A percentile compares a stretch with the other conserved stretches of the same genome.
Evolutionary conservation across 2,329 filamentous ascomycete species (phyloP).

Genomic region (Bimuria novae-zelandiae): DNA sequence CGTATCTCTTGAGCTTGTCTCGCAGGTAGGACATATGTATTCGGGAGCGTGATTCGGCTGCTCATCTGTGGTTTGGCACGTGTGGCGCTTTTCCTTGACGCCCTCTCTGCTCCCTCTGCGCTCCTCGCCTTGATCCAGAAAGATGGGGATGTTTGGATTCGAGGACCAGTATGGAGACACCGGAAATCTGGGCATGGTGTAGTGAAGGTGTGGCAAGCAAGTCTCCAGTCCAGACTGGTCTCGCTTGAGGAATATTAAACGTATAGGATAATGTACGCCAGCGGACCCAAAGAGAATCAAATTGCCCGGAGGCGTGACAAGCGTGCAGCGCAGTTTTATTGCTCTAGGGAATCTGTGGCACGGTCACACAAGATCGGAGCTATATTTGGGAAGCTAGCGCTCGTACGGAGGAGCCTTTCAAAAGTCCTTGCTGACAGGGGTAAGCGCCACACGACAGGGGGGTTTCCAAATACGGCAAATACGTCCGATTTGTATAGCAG

Average conservation of each 20-base stretch:
- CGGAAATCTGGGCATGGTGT: conserved; percentile 8
- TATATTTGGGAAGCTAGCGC: not conserved
- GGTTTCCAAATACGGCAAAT: too few species aligned
- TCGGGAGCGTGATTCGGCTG: conserved; percentile 2
- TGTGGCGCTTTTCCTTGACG: not conserved
- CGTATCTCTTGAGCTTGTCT: conserved; percentile 13
- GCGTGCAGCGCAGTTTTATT: not conserved
- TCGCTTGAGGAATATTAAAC: not conserved
- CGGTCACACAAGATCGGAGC: not conserved
- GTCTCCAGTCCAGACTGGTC: conserved; percentile 7
- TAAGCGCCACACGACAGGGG: not conserved
- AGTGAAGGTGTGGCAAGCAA: not conserved
- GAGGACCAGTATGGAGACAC: conserved; percentile 4
- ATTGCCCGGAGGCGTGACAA: not conserved
- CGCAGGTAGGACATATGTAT: conserved; percentile 12
- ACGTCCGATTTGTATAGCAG: too few species aligned
- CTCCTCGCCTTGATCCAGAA: conserved; percentile 8
- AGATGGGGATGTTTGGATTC: conserved; percentile 16
- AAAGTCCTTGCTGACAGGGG: too few species aligned
- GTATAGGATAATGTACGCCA: not conserved
- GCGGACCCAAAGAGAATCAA: not conserved
- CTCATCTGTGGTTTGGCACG: too few species aligned
- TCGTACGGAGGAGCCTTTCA: too few species aligned
- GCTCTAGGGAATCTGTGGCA: not conserved
- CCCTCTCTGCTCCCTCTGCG: too few species aligned